Evolutionary conservation across 2,329 filamentous ascomycete genomes (phyloP).

Genomic region (Myriangium duriaei): DNA sequence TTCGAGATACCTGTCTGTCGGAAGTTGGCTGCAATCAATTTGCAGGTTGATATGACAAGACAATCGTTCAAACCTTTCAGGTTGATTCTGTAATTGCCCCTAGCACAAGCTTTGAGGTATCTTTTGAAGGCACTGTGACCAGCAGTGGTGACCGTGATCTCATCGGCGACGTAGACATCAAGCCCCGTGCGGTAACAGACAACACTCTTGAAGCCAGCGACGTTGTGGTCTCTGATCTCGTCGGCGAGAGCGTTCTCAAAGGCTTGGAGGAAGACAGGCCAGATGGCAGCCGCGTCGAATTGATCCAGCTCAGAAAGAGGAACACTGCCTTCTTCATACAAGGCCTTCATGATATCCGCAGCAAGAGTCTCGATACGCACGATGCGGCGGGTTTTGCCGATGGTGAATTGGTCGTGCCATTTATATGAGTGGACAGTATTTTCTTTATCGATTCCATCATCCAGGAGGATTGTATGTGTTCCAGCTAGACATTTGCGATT

Average conservation of each 20-base stretch:
- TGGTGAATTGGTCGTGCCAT: slow-evolving; percentile 55
- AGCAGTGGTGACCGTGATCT: slow-evolving; percentile 22
- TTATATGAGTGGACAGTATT: slow-evolving; percentile 45
- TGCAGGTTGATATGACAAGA: slow-evolving; percentile 52
- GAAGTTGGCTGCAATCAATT: slow-evolving; percentile 39
- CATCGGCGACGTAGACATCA: slow-evolving; percentile 42
- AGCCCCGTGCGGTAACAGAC: slow-evolving; percentile 72
- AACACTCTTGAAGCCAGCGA: slow-evolving; percentile 72
- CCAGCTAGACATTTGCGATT: slow-evolving; percentile 54
- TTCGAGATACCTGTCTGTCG: slow-evolving; percentile 41
- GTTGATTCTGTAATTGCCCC: slow-evolving; percentile 41
- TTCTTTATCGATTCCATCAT: slow-evolving; percentile 54
- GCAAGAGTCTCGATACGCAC: slow-evolving; percentile 66
- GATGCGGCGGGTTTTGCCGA: slow-evolving; percentile 55
- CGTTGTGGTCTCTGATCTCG: slow-evolving; percentile 50
- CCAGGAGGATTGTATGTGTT: slow-evolving; percentile 63
- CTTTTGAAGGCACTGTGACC: slow-evolving; percentile 25
- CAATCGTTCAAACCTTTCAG: slow-evolving; percentile 56
- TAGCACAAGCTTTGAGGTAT: slow-evolving; percentile 28
- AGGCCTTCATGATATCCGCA: slow-evolving; percentile 45
- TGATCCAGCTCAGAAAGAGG: slow-evolving; percentile 20
- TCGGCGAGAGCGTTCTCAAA: slow-evolving; percentile 43
- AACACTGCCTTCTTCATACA: slow-evolving; percentile 19
- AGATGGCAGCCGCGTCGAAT: slow-evolving; percentile 21
- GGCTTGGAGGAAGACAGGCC: slow-evolving; percentile 34